Base-by-base conservation (phyloP, 106 monocot species). In the Narthecium ossifragum region DNA sequence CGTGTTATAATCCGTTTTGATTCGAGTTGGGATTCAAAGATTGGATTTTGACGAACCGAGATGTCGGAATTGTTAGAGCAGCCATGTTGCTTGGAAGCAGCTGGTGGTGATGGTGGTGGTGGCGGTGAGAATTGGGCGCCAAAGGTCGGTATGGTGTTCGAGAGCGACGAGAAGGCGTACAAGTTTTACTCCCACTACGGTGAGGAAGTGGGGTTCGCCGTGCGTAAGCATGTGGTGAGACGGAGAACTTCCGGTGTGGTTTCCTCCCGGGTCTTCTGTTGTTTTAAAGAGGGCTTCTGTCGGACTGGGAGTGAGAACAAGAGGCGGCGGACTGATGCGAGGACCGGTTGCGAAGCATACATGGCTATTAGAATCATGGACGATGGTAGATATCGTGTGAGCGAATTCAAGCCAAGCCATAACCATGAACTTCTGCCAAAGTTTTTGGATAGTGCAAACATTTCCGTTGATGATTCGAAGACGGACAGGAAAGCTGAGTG, bases 221-320 rank as follows among this genome's bases (percentile, higher is more conserved):
- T 74, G 27, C 51, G 74, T 30, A 69, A 74, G 64, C 70, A 66
- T 71, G 51, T 66, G 23, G 66, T 71, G 36, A 71, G 70, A 40
- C 57, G 76, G 26, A 41, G 76, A 46, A 33, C 70, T 31, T 70
- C 70, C 4, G 70, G 70, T 2, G 15, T 54, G 0, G 70, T 77
- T 2, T 77, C 70, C 40, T 65, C 64, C 12, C 40, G 70, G 27
- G 67, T 64, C 10, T 70, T 77, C 27, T 65, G 51, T 5, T 70
- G 70, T 31, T 77, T 65, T 37, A 70, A 70, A 27, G 76, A 77
- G 69, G 70, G 76, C 23, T 59, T 60, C 45, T 70, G 60, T 26
- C 52, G 60, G 60, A 60, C 41, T 2, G 17, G 17, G 15, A 77
- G 70, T 53, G 59, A 57, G 17, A 60, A 53, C 18, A 70, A 65